Evolutionary conservation across 805 yeast species (phyloP).

Genomic region (Candida odintsovae): DNA sequence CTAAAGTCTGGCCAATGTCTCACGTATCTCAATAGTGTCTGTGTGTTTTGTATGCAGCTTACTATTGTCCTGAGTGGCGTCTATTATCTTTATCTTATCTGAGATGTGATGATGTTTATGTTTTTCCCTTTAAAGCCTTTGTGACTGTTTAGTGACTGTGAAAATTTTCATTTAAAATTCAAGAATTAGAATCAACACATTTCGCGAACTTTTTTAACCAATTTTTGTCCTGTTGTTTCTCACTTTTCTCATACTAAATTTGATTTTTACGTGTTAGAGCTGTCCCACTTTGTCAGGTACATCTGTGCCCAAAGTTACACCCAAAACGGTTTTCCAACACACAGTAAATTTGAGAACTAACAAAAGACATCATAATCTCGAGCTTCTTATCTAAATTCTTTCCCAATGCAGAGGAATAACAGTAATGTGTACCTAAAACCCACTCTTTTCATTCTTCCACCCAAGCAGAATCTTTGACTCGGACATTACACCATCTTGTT

Average conservation of each 20-base stretch:
- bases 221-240: background rate
- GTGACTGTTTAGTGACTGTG: constrained; percentile 29
- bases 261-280: background rate
- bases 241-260: background rate
- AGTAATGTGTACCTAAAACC: background rate
- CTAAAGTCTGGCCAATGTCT: background rate
- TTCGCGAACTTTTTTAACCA: background rate
- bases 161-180: constrained; percentile 18
- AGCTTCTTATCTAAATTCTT: background rate
- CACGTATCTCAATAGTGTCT: background rate
- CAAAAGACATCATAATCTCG: background rate
- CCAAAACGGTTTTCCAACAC: background rate
- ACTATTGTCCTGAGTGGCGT: background rate
- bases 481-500: no score
- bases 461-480: background rate
- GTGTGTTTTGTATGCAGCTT: background rate
- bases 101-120: constrained; percentile 6
- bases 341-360: background rate
- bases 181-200: background rate
- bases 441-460: background rate
- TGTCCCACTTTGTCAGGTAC: background rate
- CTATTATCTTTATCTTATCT: background rate
- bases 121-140: background rate
- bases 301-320: background rate
- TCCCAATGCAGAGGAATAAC: background rate